Percentiles rank a stretch among this genome's conserved stretches.
Conservation (phyloP, 345 rosid species). For the Aquilaria sinensis region DNA sequence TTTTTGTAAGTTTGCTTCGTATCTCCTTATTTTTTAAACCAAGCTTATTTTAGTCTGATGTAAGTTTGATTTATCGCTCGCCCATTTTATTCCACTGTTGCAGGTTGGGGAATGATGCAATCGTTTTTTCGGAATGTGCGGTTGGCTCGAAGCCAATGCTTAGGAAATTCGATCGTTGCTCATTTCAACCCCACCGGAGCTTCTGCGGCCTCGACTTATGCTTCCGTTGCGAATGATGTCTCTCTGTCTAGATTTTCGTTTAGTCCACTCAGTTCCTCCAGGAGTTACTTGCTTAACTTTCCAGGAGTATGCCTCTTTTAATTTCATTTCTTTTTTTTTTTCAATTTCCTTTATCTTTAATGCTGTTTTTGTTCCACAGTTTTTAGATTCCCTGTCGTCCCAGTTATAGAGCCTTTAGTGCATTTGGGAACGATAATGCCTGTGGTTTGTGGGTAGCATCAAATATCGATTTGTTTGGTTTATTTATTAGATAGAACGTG, state of each 20-base stretch:
- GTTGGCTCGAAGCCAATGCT: conserved; percentile 20
- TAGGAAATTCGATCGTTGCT: conserved; percentile 8
- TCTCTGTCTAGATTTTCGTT: neutral
- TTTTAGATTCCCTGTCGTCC: neutral
- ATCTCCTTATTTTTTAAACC: too few relatives aligned
- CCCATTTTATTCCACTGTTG: too few relatives aligned
- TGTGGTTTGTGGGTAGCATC: neutral
- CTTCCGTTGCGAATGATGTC: neutral
- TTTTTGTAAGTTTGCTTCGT: too few relatives aligned
- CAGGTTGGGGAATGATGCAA: conserved; percentile 20
- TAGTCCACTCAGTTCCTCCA: conserved; percentile 8
- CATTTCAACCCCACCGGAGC: conserved; percentile 9
- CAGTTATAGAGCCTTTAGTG: too few relatives aligned
- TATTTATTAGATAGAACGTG: neutral
- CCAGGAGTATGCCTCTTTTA: conserved; percentile 3
- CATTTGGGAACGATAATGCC: too few relatives aligned
- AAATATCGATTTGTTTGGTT: neutral
- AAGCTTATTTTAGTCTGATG: too few relatives aligned
- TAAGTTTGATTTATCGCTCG: too few relatives aligned
- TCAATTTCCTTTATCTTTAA: neutral
- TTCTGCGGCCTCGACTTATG: neutral
- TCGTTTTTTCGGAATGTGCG: conserved; percentile 22
- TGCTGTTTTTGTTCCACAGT: neutral
- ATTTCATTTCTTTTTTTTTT: neutral
- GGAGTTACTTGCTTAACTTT: conserved; percentile 8